Evolutionary conservation across 495 filamentous ascomycete genomes (phyloP).

Genomic region (Penicillium odoratum): DNA sequence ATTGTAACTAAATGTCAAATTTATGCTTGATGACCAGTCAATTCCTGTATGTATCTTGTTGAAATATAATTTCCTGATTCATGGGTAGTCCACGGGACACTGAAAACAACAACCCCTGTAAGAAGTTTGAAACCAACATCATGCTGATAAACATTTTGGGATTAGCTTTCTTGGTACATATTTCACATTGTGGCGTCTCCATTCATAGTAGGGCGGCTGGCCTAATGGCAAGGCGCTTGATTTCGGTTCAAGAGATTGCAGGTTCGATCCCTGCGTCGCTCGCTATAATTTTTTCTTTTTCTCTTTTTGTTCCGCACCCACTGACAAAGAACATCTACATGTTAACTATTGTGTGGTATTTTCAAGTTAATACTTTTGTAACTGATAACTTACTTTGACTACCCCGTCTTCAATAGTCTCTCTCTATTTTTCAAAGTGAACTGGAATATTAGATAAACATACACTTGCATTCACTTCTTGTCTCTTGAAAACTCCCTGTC

Average conservation of each 20-base stretch:
- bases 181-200: background rate
- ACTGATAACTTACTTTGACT: background rate
- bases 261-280: conserved; percentile 39
- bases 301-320: background rate
- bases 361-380: background rate
- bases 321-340: background rate
- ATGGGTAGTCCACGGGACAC: too few species aligned
- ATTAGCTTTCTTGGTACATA: background rate
- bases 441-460: too few species aligned
- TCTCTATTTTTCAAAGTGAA: too few species aligned
- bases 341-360: background rate
- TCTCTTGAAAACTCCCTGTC: too few species aligned
- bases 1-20: conserved; percentile 4
- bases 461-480: too few species aligned
- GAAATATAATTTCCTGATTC: background rate
- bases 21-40: conserved; percentile 2
- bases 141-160: too few species aligned
- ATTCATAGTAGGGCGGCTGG: conserved; percentile 35
- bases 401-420: too few species aligned
- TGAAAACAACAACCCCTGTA: too few species aligned
- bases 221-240: conserved; percentile 68
- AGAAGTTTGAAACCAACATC: too few species aligned
- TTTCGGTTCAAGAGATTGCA: conserved; percentile 63
- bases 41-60: background rate
- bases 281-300: conserved; percentile 11